Evolutionary conservation across 148 eudicot species (phyloP).

Genomic region (Amaranthus hypochondriacus): DNA sequence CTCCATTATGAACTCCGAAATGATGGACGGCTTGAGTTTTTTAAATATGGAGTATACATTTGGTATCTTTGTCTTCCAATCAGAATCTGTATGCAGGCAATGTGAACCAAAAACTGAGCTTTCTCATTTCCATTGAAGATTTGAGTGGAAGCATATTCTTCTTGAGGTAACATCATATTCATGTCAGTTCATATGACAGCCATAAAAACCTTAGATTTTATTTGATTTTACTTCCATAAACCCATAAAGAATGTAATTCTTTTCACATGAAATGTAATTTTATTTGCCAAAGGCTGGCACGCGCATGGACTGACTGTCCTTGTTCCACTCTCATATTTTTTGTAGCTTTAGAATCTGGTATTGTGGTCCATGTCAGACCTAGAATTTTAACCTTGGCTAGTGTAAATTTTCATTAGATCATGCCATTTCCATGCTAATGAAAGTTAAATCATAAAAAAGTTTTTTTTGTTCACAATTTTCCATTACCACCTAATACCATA

Average conservation of each 20-base stretch:
- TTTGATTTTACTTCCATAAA: background rate
- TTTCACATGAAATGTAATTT: background rate
- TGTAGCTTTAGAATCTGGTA: too few relatives aligned
- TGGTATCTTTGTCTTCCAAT: background rate
- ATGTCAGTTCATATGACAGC: slow-evolving; percentile 4
- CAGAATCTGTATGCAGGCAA: slow-evolving; percentile 5
- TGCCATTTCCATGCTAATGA: too few relatives aligned
- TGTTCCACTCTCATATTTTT: too few relatives aligned
- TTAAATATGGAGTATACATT: background rate
- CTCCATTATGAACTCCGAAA: background rate
- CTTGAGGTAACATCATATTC: background rate
- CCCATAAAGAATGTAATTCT: background rate
- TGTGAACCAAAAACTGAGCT: background rate
- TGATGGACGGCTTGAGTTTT: background rate
- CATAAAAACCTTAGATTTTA: background rate
- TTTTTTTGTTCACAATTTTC: too few relatives aligned
- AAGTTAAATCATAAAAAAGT: too few relatives aligned
- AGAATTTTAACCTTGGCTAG: too few relatives aligned
- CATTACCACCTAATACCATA: too few relatives aligned
- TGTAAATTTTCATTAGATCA: too few relatives aligned
- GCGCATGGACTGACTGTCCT: background rate
- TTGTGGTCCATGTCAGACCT: too few relatives aligned
- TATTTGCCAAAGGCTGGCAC: background rate
- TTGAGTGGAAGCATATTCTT: background rate
- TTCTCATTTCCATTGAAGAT: background rate